phyloP scores from a whole-genome alignment of 2,329 filamentous ascomycete species.

The Phaeosphaeriaceae sp. region DNA sequence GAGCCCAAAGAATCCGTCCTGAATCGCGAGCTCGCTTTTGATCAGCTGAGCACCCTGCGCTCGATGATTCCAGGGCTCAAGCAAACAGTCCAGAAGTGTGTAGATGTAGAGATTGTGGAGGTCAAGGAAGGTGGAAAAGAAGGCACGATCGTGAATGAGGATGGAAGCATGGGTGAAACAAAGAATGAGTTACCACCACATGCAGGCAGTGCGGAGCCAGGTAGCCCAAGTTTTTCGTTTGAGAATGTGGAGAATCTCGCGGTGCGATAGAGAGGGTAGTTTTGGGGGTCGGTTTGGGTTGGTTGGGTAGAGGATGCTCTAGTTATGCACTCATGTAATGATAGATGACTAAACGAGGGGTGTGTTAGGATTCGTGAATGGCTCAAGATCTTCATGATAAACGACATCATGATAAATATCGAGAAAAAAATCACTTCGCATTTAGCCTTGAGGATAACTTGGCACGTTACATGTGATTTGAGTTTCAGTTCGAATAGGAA shows the following conservation, averaged over 20 bases:
- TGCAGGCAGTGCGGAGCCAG: conserved; percentile 80
- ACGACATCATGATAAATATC: no score
- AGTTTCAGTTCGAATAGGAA: no score
- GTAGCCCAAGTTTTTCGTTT: conserved; percentile 81
- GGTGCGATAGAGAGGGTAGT: conserved; percentile 32
- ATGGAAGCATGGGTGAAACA: conserved; percentile 63
- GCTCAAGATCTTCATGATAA: no score
- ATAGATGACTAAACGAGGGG: no score
- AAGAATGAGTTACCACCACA: conserved; percentile 62
- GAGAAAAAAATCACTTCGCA: no score
- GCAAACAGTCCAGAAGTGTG: conserved; percentile 73
- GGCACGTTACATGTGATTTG: no score
- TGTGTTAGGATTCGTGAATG: no score
- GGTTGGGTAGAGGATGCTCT: not conserved
- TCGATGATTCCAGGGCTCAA: conserved; percentile 83
- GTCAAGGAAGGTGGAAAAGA: conserved; percentile 74
- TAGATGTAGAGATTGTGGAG: conserved; percentile 72
- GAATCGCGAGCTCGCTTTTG: conserved; percentile 83
- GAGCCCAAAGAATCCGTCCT: conserved; percentile 75
- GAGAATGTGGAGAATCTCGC: conserved; percentile 68
- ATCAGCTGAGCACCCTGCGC: conserved; percentile 76
- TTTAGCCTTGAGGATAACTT: no score
- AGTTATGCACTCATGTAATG: not conserved
- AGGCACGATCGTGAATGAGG: conserved; percentile 62
- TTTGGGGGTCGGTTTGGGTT: no score